Base-by-base conservation (phyloP, 148 eudicot species). In the Bassia scoparia region DNA sequence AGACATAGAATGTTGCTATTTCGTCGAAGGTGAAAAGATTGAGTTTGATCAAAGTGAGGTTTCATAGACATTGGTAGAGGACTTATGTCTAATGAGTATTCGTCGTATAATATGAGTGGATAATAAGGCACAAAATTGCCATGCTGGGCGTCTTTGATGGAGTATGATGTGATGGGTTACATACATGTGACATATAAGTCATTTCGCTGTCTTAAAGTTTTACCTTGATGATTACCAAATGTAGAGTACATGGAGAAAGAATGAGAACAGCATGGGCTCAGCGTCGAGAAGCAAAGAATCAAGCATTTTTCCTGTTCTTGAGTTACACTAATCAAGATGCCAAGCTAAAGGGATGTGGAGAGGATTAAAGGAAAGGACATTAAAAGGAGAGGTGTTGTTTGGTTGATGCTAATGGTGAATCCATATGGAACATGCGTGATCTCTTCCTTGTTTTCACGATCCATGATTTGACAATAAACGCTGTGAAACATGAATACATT, bases 291-390 rank as follows among this genome's bases (percentile, higher is more conserved):
- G 53, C 3, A 15, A 7, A 2, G 7, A 62, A 2, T 3, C 10
- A 53, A 5, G 13, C 6, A 29, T 61, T 59, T 72, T 72, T n/a
- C 68, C 75, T 2, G 29, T 29, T 34, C 75, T 72, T 46, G 46
- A 72, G 46, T 72, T 0, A 0, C 2, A 9, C 43, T 72, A 12
- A 9, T 14, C 1, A n/a, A 48, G 37, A 21, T 72, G 59, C 41
- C 43, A n/a, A 21, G 46, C 48, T 72, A 17, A 72, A 61, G 46
- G 75, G 75, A 29, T 61, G 75, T 61, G 75, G 68, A 61, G 43
- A 30, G 65, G 12, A 21, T 13, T 43, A 16, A 24, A 11, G 29
- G 34, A 43, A 62, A 5, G 27, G 44, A 61, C 14, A 46, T 0
- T 14, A 59, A 61, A 46, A 44, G 18, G 43, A 11, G 24, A 48